Conservation (phyloP, 2,329 filamentous ascomycete genomes). For the Venturia effusa region DNA sequence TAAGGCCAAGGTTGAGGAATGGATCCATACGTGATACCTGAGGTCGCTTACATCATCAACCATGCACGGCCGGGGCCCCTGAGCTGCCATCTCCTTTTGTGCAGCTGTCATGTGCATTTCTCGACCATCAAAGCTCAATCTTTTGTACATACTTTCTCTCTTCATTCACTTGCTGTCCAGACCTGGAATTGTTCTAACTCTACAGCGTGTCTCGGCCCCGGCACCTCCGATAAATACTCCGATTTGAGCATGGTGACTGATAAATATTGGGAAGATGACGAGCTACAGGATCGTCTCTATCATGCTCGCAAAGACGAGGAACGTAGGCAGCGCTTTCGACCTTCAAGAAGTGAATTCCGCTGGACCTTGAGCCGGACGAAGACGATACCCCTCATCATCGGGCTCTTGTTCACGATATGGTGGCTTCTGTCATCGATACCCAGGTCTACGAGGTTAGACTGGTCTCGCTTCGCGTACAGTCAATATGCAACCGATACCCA, state of each 20-base stretch:
- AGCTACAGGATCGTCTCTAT: slow-evolving; percentile 10
- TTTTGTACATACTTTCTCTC: background rate
- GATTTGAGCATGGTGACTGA: background rate
- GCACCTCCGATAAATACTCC: background rate
- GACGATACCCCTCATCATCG: slow-evolving; percentile 1
- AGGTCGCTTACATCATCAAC: no score
- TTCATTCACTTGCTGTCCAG: background rate
- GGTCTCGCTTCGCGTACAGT: slow-evolving; percentile 31
- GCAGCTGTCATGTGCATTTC: background rate
- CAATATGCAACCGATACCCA: slow-evolving; percentile 32
- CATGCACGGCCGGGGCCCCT: background rate
- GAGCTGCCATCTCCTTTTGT: background rate
- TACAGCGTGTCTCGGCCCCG: background rate
- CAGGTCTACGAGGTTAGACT: slow-evolving; percentile 21
- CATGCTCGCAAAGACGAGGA: slow-evolving; percentile 6
- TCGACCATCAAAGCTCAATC: background rate
- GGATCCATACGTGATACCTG: no score
- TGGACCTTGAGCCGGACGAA: background rate
- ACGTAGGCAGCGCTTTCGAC: background rate
- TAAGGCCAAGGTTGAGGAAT: no score
- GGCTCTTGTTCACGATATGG: background rate
- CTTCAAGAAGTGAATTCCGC: background rate
- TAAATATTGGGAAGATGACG: slow-evolving; percentile 10
- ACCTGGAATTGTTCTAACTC: background rate
- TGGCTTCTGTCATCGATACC: background rate